These are phyloP conservation scores for Chaetomiaceae sp. DNA, from an alignment of 2,329 filamentous ascomycete genomes.

Conservation along the genomic window DNA sequence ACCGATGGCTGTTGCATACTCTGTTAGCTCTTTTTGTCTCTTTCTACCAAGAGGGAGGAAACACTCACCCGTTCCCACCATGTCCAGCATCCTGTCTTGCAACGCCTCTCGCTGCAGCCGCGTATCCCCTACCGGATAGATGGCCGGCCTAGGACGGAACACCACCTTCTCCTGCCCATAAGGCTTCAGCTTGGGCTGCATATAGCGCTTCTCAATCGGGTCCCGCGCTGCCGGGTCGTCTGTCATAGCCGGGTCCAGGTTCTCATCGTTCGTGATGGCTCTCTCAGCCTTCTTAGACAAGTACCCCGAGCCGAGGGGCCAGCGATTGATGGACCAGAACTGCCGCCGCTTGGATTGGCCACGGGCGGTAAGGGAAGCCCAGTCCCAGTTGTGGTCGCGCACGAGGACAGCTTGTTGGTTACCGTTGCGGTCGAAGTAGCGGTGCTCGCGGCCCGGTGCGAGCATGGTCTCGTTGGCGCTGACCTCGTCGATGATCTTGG, in stretches of 20 bases:
- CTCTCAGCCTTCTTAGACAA: slow-evolving; percentile 32
- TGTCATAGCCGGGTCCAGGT: slow-evolving; percentile 26
- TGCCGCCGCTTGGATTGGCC: slow-evolving; percentile 21
- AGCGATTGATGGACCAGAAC: slow-evolving; percentile 45
- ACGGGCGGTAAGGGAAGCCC: slow-evolving; percentile 28
- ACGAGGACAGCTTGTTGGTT: slow-evolving; percentile 19
- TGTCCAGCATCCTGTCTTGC: slow-evolving; percentile 20
- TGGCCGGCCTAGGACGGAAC: slow-evolving; percentile 30
- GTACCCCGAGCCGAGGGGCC: slow-evolving; percentile 37
- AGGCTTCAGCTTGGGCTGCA: slow-evolving; percentile 23
- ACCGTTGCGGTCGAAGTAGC: slow-evolving; percentile 24
- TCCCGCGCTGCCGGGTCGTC: slow-evolving; percentile 29
- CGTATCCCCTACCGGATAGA: slow-evolving; percentile 37
- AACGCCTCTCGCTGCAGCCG: slow-evolving; percentile 31
- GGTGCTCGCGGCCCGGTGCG: slow-evolving; percentile 33
- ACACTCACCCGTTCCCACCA: slow-evolving; percentile 21
- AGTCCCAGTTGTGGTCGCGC: slow-evolving; percentile 35
- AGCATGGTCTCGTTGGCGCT: slow-evolving; percentile 40
- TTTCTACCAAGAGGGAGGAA: neutral
- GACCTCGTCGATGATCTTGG: slow-evolving; percentile 40
- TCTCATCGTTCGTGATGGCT: slow-evolving; percentile 28
- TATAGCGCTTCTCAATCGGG: slow-evolving; percentile 22
- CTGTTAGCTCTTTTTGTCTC: too few species aligned
- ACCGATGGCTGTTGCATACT: too few species aligned
- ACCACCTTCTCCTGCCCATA: slow-evolving; percentile 24